Evolutionary conservation across 768 basidiomycete genomes (phyloP), one percentile per base, ranked within the genome.

Genomic region (Boletus eberwhitei): DNA sequence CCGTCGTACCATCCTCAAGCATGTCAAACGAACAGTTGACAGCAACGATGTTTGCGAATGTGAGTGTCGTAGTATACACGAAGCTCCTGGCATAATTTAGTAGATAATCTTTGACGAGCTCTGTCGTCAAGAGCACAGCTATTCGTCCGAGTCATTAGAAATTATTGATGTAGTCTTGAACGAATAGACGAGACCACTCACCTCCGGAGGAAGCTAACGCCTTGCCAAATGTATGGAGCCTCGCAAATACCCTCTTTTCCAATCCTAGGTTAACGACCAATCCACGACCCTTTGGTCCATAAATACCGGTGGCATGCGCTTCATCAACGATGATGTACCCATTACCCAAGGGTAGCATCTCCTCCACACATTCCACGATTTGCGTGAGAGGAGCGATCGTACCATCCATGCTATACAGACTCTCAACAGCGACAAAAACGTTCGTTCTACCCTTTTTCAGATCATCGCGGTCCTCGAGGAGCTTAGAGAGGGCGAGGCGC

Each of bases 371-470:
- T 26, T 81, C 78, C 35, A 87, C 80, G 44, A 97, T 85, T 40
- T 82, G 80, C 16, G 50, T 50, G 29, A 98, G 75, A 0, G 93
- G 93, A 0, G 88, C 79, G 55, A 96, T 79, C 26, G 93, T 96
- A 14, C 96, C 96, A 60, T 98, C 96, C 96, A 98, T 98, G 53
- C 87, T 90, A 62, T 98, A 98, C 42, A 98, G 70, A 36, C 84
- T 87, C 76, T 98, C 96, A 8, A 97, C 85, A 0, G 91, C 85
- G 13, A 98, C 70, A 64, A 95, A 97, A 4, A 90, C 71, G 60
- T 75, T 85, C 35, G 59, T 58, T 26, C 72, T 67, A 0, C 82
- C 83, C 0, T 60, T 55, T 51, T 59, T 61, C 16, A 84, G 61
- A 36, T 64, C 71, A 0, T 68, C 64, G n/a, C 70, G 66, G 43